Conservation (phyloP, 2,329 filamentous ascomycete genomes). For the Exophiala sp. region DNA sequence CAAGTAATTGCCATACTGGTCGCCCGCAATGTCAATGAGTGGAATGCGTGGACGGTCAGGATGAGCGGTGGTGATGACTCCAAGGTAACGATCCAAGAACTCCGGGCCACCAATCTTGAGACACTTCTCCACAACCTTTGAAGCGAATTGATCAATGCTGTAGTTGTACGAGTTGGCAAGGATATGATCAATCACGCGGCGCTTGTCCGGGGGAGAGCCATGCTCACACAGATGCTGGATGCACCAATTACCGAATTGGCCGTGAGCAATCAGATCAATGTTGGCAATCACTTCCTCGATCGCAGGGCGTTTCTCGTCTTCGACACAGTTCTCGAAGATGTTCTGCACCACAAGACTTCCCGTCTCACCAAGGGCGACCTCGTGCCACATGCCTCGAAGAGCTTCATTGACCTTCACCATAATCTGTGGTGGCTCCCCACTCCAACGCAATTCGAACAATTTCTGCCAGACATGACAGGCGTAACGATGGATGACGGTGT, state of each 20-base stretch:
- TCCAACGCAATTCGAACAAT: conserved; percentile 95
- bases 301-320: conserved; percentile 97
- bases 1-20: conserved; percentile 98
- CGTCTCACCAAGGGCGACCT: conserved; percentile 93
- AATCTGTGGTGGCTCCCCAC: conserved; percentile 87
- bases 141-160: conserved; percentile 98
- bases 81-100: conserved; percentile 86
- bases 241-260: conserved; percentile 99
- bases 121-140: conserved; percentile 98
- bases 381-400: conserved; percentile 94
- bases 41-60: conserved; percentile 90
- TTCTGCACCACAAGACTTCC: conserved; percentile 98
- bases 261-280: conserved; percentile 93
- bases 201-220: conserved; percentile 82
- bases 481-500: conserved; percentile 97
- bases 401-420: conserved; percentile 97
- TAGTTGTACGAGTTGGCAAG: conserved; percentile 90
- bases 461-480: conserved; percentile 99
- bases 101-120: conserved; percentile 90
- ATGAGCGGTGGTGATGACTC: conserved; percentile 87
- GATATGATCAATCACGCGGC: conserved; percentile 90
- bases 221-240: conserved; percentile 99
- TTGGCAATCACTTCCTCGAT: conserved; percentile 93
- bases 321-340: conserved; percentile 98
- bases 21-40: conserved; percentile 92